Base-by-base conservation (phyloP, 257 asterid genomes). In the Cynanchum wilfordii region DNA sequence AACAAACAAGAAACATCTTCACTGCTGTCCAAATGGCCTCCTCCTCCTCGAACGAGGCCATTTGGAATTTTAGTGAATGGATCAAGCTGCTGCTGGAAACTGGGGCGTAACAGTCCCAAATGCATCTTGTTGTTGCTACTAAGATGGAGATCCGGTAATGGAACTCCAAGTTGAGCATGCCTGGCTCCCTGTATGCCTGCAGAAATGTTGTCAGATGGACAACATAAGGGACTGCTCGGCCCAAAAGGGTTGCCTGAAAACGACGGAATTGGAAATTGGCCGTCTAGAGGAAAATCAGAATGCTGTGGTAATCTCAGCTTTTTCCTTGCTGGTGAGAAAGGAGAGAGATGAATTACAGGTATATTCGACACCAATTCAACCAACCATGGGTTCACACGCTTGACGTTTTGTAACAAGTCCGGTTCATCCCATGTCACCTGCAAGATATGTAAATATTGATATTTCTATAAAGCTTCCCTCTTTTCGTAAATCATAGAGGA, bases 141-240 rank as follows among this genome's bases (percentile, higher is more conserved):
- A 71, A 86, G 84, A 77, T 83, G 97, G 89, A 90, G 85, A 73
- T 84, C 97, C 86, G 79, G 79, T 56, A 87, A 81, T 0, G 92
- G 96, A 72, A 82, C 86, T 88, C 97, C 98, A 76, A 83, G 82
- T 87, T 89, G 93, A 85, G 92, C 89, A 88, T 94, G 99, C 99
- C 99, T 91, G 99, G 99, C 93, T 94, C 97, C 97, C 97, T 94
- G 99, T 89, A 94, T 84, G 95, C 98, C 98, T 86, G 92, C 97
- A 91, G 99, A 58, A 36, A 85, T 69, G 82, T 81, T 84, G 89
- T 89, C 92, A 0, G 90, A 73, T 45, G 86, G 85, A 87, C 89
- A 82, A 76, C 83, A 79, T 52, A 89, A 72, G 68, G 90, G 87
- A 82, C 96, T 84, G 89, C 88, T 84, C 69, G 86, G 89, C 77